A percentile compares a stretch with the other conserved stretches of the same genome.
These are phyloP conservation scores for Ceriops decandra DNA, from an alignment of 345 rosid genomes.

Conservation along the genomic window DNA sequence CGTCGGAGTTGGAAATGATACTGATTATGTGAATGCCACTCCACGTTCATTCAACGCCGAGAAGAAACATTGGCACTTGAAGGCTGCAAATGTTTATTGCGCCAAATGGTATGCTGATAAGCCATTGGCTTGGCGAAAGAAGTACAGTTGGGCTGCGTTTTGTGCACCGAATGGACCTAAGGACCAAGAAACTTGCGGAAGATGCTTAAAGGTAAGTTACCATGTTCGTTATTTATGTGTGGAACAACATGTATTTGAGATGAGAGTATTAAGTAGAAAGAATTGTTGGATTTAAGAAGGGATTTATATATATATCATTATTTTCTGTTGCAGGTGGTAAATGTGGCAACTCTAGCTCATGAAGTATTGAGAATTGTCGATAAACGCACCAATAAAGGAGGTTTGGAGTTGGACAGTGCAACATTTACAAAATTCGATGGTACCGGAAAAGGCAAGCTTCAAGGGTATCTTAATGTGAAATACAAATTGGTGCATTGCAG, in stretches of 20 bases:
- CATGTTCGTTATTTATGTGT: too few relatives aligned
- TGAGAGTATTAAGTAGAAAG: too few relatives aligned
- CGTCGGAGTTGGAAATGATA: too few relatives aligned
- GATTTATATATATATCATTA: too few relatives aligned
- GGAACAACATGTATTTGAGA: too few relatives aligned
- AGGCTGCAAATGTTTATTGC: conserved; percentile 37
- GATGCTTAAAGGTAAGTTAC: conserved; percentile 38
- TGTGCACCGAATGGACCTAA: conserved; percentile 52
- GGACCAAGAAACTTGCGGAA: conserved; percentile 54
- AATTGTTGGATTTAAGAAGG: too few relatives aligned
- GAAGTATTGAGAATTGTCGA: conserved; percentile 13
- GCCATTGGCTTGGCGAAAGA: conserved; percentile 51
- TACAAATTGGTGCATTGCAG: conserved; percentile 17
- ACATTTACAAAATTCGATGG: conserved; percentile 15
- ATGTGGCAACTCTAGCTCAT: background rate
- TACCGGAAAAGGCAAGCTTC: conserved; percentile 1
- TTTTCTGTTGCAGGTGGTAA: conserved; percentile 4
- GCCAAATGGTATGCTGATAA: background rate
- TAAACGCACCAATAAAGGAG: conserved; percentile 20
- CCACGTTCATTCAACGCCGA: too few relatives aligned
- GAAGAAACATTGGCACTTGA: conserved; percentile 41
- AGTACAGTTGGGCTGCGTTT: conserved; percentile 63
- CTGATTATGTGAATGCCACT: too few relatives aligned
- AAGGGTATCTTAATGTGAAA: conserved; percentile 11
- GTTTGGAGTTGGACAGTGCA: conserved; percentile 13